Evolutionary conservation across 345 rosid genomes (phyloP).

Genomic region (Gynandropsis gynandra): DNA sequence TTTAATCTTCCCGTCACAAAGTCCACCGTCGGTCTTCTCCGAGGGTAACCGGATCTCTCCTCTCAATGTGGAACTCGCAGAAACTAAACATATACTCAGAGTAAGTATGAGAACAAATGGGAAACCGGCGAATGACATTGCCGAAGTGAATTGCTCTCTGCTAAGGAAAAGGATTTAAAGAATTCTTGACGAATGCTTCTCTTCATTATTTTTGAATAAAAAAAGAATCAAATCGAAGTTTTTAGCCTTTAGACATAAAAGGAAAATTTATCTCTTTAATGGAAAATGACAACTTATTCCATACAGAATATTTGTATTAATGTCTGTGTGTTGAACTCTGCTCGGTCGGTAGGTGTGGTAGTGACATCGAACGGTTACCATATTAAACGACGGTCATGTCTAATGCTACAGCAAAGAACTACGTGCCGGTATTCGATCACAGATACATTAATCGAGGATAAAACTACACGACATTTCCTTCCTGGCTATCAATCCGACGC

Average conservation of each 20-base stretch:
- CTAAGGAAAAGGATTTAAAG: slow-evolving; percentile 1
- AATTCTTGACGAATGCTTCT: background rate
- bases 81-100: slow-evolving; percentile 6
- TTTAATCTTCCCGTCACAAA: slow-evolving; percentile 23
- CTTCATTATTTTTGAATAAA: background rate
- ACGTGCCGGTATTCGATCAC: too few relatives aligned
- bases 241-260: too few relatives aligned
- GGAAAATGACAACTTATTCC: too few relatives aligned
- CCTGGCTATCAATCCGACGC: slow-evolving; percentile 16
- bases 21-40: slow-evolving; percentile 22
- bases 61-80: background rate
- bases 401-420: too few relatives aligned
- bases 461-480: slow-evolving; percentile 21
- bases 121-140: slow-evolving; percentile 19
- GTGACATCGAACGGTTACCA: too few relatives aligned
- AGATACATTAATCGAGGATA: background rate
- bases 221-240: background rate
- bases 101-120: slow-evolving; percentile 5
- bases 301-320: too few relatives aligned
- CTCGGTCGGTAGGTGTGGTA: too few relatives aligned
- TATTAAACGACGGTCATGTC: too few relatives aligned
- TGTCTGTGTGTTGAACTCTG: too few relatives aligned
- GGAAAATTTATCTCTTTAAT: too few relatives aligned
- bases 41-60: slow-evolving; percentile 28
- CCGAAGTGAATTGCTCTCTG: slow-evolving; percentile 15